Evolutionary conservation across 139 green algal genomes (phyloP).

Genomic region (Micromonas commoda): DNA sequence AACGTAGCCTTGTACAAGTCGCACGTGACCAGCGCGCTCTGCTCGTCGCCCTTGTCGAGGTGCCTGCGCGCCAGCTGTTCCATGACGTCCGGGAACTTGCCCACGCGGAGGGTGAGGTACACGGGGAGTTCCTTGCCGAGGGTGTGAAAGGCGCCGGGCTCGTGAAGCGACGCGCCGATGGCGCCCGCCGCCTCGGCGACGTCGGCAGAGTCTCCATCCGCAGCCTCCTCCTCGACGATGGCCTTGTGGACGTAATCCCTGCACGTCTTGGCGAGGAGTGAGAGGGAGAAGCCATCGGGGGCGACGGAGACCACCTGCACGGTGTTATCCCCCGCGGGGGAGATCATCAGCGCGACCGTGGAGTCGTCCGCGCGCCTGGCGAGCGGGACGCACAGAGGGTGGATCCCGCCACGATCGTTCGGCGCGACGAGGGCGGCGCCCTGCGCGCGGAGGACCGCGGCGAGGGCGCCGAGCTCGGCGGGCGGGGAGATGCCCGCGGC

Average conservation of each 20-base stretch:
- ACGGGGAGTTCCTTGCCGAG: neutral
- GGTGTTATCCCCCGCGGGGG: neutral
- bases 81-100: constrained; percentile 26
- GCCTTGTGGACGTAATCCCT: constrained; percentile 23
- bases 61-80: constrained; percentile 4
- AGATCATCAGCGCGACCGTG: neutral
- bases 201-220: neutral
- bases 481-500: neutral
- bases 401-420: neutral
- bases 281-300: neutral
- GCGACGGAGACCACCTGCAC: neutral
- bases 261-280: constrained; percentile 2
- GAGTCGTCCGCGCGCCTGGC: neutral
- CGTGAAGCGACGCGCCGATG: neutral
- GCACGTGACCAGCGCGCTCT: constrained; percentile 21
- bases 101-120: constrained; percentile 20
- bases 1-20: constrained; percentile 24
- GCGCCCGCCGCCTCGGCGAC: constrained; percentile 6
- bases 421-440: neutral
- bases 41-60: constrained; percentile 13
- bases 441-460: neutral
- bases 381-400: constrained; percentile 11
- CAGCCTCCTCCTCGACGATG: constrained; percentile 22
- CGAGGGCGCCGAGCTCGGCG: neutral
- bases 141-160: neutral